phyloP scores from a whole-genome alignment of 2,329 filamentous ascomycete genomes.

The Sclerotinia borealis region DNA sequence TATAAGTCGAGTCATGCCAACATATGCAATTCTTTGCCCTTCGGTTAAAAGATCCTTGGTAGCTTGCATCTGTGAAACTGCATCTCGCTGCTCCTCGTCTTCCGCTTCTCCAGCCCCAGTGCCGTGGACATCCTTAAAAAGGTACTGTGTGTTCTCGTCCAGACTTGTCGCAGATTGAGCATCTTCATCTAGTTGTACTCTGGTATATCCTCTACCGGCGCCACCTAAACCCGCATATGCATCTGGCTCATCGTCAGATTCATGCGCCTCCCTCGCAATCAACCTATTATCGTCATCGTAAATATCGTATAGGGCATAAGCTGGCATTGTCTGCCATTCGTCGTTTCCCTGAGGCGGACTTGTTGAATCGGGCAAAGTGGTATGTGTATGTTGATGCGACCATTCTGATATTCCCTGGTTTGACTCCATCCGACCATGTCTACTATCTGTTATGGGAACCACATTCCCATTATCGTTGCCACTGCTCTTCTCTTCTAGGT shows the following conservation, averaged over 20 bases:
- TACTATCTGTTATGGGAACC: background rate
- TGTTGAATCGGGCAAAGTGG: slow-evolving; percentile 51
- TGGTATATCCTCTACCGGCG: slow-evolving; percentile 90
- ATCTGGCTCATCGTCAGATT: slow-evolving; percentile 60
- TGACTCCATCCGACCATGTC: background rate
- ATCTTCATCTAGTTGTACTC: slow-evolving; percentile 92
- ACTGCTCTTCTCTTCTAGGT: slow-evolving; percentile 3
- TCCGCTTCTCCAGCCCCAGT: slow-evolving; percentile 53
- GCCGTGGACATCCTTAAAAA: slow-evolving; percentile 70
- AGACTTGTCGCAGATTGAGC: slow-evolving; percentile 89
- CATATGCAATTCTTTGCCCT: slow-evolving; percentile 92
- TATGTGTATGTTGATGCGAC: slow-evolving; percentile 78
- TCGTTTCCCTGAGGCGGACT: slow-evolving; percentile 53
- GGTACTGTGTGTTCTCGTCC: slow-evolving; percentile 94
- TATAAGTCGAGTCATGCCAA: slow-evolving; percentile 78
- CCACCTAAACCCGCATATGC: slow-evolving; percentile 76
- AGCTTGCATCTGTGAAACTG: slow-evolving; percentile 84
- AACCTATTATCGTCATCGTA: slow-evolving; percentile 92
- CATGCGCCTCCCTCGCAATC: slow-evolving; percentile 71
- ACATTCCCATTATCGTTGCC: background rate
- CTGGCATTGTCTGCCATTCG: slow-evolving; percentile 90
- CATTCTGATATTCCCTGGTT: slow-evolving; percentile 60
- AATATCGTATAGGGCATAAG: slow-evolving; percentile 86
- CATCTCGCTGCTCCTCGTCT: slow-evolving; percentile 79
- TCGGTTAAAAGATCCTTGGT: slow-evolving; percentile 95